Evolutionary conservation across 1,284 basidiomycete genomes (phyloP), one percentile per base, ranked within the genome.

Genomic region (Gymnopus androsaceus): DNA sequence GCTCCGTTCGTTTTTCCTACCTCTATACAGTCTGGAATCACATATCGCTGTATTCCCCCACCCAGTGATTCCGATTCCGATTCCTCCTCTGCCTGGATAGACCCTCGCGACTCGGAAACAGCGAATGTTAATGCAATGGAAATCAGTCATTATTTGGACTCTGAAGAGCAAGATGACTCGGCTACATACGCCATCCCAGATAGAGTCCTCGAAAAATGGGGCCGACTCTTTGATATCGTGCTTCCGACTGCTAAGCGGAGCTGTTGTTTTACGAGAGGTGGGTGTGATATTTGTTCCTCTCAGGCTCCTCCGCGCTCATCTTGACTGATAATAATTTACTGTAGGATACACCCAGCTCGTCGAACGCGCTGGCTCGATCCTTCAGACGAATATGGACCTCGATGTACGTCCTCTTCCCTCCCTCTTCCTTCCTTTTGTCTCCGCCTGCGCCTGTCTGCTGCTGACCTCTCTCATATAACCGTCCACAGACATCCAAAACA

Each of bases 281-380:
- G n/a, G n/a, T n/a, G n/a, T n/a, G n/a, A n/a, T n/a, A n/a, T n/a
- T n/a, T n/a, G n/a, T n/a, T n/a, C n/a, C n/a, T n/a, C n/a, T n/a
- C n/a, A n/a, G n/a, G n/a, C n/a, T n/a, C n/a, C n/a, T n/a, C n/a
- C n/a, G n/a, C n/a, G n/a, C n/a, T n/a, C n/a, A n/a, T n/a, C n/a
- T n/a, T n/a, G n/a, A n/a, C n/a, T n/a, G n/a, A n/a, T 92, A 88
- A 17, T 71, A 89, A 72, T 88, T 88, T 88, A 60, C 33, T 58
- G 30, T 3, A 25, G 12, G 19, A 12, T 25, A 30, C 30, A 12
- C 27, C 14, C 37, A 8, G 15, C 3, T 12, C 11, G 4, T 14
- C 21, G 21, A 90, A 70, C 77, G 89, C 23, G 70, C 86, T 9
- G 89, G 89, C 11, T 91, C 89, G 6, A 81, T 92, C 37, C 66